These are phyloP conservation scores for Xylariaceae sp. DNA, from an alignment of 2,329 filamentous ascomycete species.

Conservation along the genomic window DNA sequence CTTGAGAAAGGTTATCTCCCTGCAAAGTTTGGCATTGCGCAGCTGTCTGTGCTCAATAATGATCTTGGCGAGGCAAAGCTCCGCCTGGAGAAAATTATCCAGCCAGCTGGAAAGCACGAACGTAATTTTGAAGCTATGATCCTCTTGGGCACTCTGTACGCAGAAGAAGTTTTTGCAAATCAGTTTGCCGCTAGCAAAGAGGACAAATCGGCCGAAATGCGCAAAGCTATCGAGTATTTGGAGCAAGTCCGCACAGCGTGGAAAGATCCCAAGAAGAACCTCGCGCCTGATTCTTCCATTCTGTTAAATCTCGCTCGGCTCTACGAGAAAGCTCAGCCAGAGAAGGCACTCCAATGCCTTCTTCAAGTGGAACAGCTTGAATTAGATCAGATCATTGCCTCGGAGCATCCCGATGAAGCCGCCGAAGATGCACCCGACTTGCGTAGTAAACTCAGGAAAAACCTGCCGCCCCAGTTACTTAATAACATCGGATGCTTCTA, in stretches of 20 bases:
- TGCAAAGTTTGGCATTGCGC: slow-evolving; percentile 89
- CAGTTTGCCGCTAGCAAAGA: slow-evolving; percentile 70
- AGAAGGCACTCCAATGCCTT: slow-evolving; percentile 87
- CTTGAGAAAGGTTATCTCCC: slow-evolving; percentile 87
- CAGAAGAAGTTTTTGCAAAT: slow-evolving; percentile 84
- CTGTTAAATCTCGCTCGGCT: slow-evolving; percentile 86
- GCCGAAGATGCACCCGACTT: slow-evolving; percentile 55
- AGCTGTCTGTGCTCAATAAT: slow-evolving; percentile 77
- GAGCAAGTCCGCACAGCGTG: slow-evolving; percentile 81
- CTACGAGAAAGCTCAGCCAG: slow-evolving; percentile 79
- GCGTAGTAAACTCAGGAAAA: slow-evolving; percentile 62
- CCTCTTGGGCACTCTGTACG: slow-evolving; percentile 83
- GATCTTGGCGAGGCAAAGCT: slow-evolving; percentile 91
- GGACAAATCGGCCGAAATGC: slow-evolving; percentile 78
- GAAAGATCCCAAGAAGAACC: slow-evolving; percentile 86
- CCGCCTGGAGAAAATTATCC: slow-evolving; percentile 87
- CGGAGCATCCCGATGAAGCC: slow-evolving; percentile 57
- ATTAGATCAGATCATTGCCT: slow-evolving; percentile 67
- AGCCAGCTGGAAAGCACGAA: slow-evolving; percentile 62
- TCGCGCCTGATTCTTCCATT: slow-evolving; percentile 77
- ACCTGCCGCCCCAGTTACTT: slow-evolving; percentile 80
- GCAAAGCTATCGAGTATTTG: slow-evolving; percentile 78
- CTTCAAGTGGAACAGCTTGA: slow-evolving; percentile 90
- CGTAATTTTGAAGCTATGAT: slow-evolving; percentile 79
- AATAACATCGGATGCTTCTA: slow-evolving; percentile 98